Conservation (phyloP, 2,329 filamentous ascomycete genomes). For the Talaromyces rugulosus region DNA sequence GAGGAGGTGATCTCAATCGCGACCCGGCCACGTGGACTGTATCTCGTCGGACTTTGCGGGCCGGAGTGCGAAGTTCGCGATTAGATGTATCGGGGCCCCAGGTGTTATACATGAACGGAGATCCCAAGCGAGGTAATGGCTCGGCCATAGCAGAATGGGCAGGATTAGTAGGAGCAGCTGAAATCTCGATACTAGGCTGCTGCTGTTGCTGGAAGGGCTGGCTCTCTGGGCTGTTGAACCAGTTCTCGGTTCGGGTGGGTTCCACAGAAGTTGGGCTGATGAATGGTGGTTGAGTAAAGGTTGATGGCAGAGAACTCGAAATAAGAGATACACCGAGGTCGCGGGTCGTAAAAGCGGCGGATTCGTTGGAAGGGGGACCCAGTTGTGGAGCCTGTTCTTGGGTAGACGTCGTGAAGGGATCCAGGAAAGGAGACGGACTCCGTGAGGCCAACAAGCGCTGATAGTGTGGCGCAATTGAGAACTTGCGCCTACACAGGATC, state of each 20-base stretch:
- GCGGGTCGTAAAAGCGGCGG: constrained; percentile 38
- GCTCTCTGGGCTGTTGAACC: constrained; percentile 32
- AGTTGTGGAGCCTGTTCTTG: constrained; percentile 1
- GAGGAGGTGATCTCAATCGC: constrained; percentile 49
- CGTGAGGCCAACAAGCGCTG: constrained; percentile 58
- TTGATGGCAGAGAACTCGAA: constrained; percentile 35
- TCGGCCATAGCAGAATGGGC: constrained; percentile 14
- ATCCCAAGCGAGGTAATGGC: constrained; percentile 42
- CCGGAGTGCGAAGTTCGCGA: constrained; percentile 23
- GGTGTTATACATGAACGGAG: constrained; percentile 47
- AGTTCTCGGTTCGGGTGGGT: constrained; percentile 24
- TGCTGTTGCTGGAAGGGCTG: constrained; percentile 1
- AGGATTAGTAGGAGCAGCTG: neutral
- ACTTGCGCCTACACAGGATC: constrained; percentile 57
- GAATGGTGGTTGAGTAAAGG: constrained; percentile 21
- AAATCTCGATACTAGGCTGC: constrained; percentile 12
- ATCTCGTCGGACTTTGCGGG: constrained; percentile 32
- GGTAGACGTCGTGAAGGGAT: constrained; percentile 32
- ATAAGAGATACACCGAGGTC: constrained; percentile 44
- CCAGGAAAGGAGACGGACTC: constrained; percentile 56
- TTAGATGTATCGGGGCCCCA: constrained; percentile 43
- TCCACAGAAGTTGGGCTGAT: constrained; percentile 11
- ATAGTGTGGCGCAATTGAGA: constrained; percentile 60
- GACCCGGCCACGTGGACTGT: constrained; percentile 43
- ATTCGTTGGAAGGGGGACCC: constrained; percentile 7